Conservation (phyloP, 768 basidiomycete species). For the Pleurotus citrinopileatus region DNA sequence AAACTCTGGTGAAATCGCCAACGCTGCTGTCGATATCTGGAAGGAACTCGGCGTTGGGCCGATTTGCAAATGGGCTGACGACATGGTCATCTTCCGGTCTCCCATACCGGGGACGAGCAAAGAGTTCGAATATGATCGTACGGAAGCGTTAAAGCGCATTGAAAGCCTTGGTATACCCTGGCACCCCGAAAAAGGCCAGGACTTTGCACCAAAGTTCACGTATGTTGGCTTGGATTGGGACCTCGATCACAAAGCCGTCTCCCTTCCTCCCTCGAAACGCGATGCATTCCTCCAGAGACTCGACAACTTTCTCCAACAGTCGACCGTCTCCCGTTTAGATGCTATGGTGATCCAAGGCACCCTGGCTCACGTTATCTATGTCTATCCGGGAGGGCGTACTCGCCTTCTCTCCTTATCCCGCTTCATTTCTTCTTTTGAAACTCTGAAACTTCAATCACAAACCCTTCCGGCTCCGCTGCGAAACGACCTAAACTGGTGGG, state of each 20-base stretch:
- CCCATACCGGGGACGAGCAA: constrained; percentile 14
- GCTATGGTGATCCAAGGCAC: constrained; percentile 24
- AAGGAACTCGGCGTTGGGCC: constrained; percentile 12
- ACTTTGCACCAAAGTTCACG: constrained; percentile 13
- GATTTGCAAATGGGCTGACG: constrained; percentile 27
- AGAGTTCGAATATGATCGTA: constrained; percentile 17
- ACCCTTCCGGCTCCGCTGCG: constrained; percentile 19
- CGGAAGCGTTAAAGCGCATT: constrained; percentile 11
- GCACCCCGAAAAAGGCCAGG: constrained; percentile 18
- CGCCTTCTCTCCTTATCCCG: constrained; percentile 22
- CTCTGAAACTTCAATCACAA: constrained; percentile 10
- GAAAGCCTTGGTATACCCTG: constrained; percentile 20
- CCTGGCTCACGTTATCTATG: constrained; percentile 26
- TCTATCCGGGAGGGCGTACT: constrained; percentile 19
- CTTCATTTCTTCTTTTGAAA: constrained; percentile 20
- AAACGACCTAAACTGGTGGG: constrained; percentile 29
- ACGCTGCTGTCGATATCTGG: constrained; percentile 24
- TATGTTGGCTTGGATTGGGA: constrained; percentile 31
- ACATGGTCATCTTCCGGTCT: constrained; percentile 23
- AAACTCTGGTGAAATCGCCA: constrained; percentile 23
- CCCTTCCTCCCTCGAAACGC: constrained; percentile 23
- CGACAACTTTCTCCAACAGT: constrained; percentile 9
- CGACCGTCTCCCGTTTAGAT: not conserved
- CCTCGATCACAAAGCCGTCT: constrained; percentile 19
- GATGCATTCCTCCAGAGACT: constrained; percentile 18